phyloP scores from a whole-genome alignment of 164 flowering plant genomes.

The Nelumbo lutea region DNA sequence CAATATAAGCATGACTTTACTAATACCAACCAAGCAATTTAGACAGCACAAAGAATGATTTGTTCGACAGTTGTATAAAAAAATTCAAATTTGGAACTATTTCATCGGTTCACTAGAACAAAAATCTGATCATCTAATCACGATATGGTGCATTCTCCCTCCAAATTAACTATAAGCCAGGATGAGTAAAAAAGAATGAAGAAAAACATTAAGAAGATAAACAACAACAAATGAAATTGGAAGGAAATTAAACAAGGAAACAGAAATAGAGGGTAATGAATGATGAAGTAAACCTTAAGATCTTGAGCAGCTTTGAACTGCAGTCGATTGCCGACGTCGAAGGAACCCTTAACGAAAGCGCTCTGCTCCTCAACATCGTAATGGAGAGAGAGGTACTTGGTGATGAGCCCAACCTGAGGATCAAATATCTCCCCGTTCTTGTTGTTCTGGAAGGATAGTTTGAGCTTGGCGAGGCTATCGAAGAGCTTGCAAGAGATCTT shows the following conservation, averaged over 20 bases:
- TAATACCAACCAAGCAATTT: neutral
- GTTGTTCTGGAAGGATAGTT: slow-evolving; percentile 58
- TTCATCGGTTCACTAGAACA: neutral
- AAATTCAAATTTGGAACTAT: no score
- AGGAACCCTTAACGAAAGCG: slow-evolving; percentile 43
- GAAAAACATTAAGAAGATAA: neutral
- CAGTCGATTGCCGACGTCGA: slow-evolving; percentile 44
- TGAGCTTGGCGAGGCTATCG: slow-evolving; percentile 72
- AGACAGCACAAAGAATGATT: neutral
- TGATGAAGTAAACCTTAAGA: slow-evolving; percentile 44
- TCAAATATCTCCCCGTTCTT: slow-evolving; percentile 47
- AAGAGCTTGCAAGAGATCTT: slow-evolving; percentile 82
- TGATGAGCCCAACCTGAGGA: slow-evolving; percentile 46
- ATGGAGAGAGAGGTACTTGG: slow-evolving; percentile 55
- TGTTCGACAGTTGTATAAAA: neutral
- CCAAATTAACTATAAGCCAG: no score
- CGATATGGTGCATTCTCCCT: neutral
- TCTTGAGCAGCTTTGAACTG: slow-evolving; percentile 57
- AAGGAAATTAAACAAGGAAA: neutral
- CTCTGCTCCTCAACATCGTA: slow-evolving; percentile 65
- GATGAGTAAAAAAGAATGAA: neutral
- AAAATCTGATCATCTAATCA: no score
- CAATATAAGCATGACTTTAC: neutral
- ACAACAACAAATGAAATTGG: neutral
- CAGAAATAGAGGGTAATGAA: neutral